Evolutionary conservation across 75 land plant species (phyloP).

Genomic region (Cryptomeria japonica): DNA sequence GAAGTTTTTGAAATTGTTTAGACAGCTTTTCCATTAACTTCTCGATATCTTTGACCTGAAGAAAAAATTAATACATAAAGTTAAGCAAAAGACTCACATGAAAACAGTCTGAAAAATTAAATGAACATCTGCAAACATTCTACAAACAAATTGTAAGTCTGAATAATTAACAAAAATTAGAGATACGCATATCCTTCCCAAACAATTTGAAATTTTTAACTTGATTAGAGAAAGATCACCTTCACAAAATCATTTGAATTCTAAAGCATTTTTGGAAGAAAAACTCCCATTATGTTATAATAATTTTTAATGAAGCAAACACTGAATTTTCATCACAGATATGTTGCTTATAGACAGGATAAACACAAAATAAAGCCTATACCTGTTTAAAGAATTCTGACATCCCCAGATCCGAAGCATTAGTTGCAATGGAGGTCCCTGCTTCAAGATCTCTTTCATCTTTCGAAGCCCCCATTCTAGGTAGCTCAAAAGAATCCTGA

Average conservation of each 20-base stretch:
- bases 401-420: constrained; percentile 12
- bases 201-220: not conserved
- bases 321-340: not conserved
- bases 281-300: not conserved
- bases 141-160: not conserved
- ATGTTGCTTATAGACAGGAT: not conserved
- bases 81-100: not conserved
- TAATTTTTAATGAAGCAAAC: not conserved
- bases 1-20: constrained; percentile 12
- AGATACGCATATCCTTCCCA: not conserved
- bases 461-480: constrained; percentile 15
- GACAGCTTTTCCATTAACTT: constrained; percentile 10
- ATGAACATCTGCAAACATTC: not conserved
- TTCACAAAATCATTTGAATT: no score
- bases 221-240: not conserved
- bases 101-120: not conserved
- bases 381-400: constrained; percentile 15
- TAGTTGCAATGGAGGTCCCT: not conserved
- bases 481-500: constrained; percentile 13
- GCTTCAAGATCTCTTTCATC: constrained; percentile 13
- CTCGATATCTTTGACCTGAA: constrained; percentile 12
- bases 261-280: not conserved
- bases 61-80: not conserved
- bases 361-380: not conserved
- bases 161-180: not conserved